Percentiles rank a stretch among this genome's conserved stretches.
Evolutionary conservation across 495 filamentous ascomycete genomes (phyloP).

Genomic region (Trichoderma gamsii): DNA sequence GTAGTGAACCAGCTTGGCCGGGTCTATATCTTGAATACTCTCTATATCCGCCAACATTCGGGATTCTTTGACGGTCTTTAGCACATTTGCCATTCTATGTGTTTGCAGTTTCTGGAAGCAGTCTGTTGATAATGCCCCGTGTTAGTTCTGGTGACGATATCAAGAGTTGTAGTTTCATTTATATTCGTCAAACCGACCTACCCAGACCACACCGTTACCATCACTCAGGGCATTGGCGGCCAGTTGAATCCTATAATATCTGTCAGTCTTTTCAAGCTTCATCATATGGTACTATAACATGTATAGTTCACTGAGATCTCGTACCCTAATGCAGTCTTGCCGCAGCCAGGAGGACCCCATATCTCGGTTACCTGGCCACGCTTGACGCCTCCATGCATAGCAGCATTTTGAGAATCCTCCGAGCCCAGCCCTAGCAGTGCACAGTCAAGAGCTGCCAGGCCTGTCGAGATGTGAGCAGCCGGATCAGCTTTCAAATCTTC

Average conservation of each 20-base stretch:
- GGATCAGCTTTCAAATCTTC: conserved; percentile 50
- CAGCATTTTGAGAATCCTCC: conserved; percentile 19
- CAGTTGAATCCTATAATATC: conserved; percentile 54
- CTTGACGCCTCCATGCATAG: conserved; percentile 49
- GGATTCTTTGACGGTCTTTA: conserved; percentile 18
- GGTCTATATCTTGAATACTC: background rate
- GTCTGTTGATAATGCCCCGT: background rate
- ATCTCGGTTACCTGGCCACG: conserved; percentile 81
- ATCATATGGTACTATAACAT: too few species aligned
- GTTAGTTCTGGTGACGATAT: background rate
- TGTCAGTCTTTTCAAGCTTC: conserved; percentile 13
- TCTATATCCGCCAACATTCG: conserved; percentile 4
- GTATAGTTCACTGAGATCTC: background rate
- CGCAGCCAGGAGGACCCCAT: conserved; percentile 80
- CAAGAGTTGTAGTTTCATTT: background rate
- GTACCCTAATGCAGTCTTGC: conserved; percentile 82
- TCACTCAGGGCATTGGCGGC: conserved; percentile 56
- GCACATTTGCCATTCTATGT: conserved; percentile 10
- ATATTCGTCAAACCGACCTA: conserved; percentile 54
- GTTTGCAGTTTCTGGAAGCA: conserved; percentile 9
- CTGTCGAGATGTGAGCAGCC: conserved; percentile 56
- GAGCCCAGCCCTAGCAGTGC: conserved; percentile 33
- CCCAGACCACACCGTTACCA: conserved; percentile 70
- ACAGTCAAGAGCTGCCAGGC: conserved; percentile 56
- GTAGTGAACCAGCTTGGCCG: conserved; percentile 26